Evolutionary conservation across 2,329 filamentous ascomycete species (phyloP).

Genomic region (Herpotrichia juniperi): DNA sequence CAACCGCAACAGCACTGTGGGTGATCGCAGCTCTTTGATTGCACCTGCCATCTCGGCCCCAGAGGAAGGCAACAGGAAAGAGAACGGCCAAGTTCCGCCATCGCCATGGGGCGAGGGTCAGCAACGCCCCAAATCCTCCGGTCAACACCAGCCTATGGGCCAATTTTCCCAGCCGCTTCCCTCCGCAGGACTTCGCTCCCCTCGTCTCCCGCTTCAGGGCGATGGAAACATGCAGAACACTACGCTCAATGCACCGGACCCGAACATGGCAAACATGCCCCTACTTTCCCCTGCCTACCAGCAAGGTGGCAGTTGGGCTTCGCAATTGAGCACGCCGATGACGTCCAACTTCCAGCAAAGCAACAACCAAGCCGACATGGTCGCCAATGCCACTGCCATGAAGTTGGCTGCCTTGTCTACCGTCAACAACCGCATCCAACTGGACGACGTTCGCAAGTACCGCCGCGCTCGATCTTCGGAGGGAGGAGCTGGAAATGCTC

Average conservation of each 20-base stretch:
- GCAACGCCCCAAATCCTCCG: slow-evolving; percentile 76
- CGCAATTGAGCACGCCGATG: slow-evolving; percentile 98
- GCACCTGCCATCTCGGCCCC: slow-evolving; percentile 77
- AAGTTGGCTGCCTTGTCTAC: slow-evolving; percentile 96
- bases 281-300: slow-evolving; percentile 80
- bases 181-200: slow-evolving; percentile 79
- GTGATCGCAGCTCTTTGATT: slow-evolving; percentile 75
- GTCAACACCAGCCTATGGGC: slow-evolving; percentile 80
- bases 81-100: slow-evolving; percentile 68
- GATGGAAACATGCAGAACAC: slow-evolving; percentile 81
- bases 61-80: slow-evolving; percentile 66
- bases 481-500: slow-evolving; percentile 64
- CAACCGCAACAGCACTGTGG: slow-evolving; percentile 87
- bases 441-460: slow-evolving; percentile 97
- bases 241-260: slow-evolving; percentile 76
- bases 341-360: slow-evolving; percentile 76
- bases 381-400: slow-evolving; percentile 98
- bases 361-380: slow-evolving; percentile 88
- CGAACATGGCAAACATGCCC: slow-evolving; percentile 72
- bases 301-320: slow-evolving; percentile 93
- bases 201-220: slow-evolving; percentile 70
- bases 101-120: slow-evolving; percentile 80
- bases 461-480: slow-evolving; percentile 90
- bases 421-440: slow-evolving; percentile 95
- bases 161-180: slow-evolving; percentile 84